Percentiles rank a stretch among this genome's conserved stretches.
Conservation (phyloP, 177 flowering plant genomes). For the Vitis hybrid region DNA sequence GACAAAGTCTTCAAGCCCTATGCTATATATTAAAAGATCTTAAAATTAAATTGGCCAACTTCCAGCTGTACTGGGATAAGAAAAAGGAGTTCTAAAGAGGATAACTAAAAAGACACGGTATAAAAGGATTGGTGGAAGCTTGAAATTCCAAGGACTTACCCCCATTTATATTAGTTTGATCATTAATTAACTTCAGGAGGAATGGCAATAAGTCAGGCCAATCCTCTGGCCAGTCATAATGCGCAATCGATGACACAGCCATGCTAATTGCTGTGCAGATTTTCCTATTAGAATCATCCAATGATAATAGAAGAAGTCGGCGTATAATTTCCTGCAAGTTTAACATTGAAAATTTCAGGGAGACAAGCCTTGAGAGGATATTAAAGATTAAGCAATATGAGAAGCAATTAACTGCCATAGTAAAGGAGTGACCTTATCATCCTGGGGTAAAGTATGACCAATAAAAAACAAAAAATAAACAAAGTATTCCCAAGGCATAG, state of each 20-base stretch:
- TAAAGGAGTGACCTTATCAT: background rate
- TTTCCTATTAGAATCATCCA: slow-evolving; percentile 84
- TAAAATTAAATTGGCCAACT: no score
- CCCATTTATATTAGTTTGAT: slow-evolving; percentile 71
- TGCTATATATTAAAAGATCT: no score
- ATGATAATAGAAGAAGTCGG: slow-evolving; percentile 56
- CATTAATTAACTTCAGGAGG: slow-evolving; percentile 67
- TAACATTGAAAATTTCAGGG: slow-evolving; percentile 11
- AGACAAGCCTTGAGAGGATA: background rate
- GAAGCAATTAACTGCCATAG: no score
- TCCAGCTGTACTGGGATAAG: background rate
- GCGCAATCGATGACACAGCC: slow-evolving; percentile 90
- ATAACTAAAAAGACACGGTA: background rate
- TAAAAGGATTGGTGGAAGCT: background rate
- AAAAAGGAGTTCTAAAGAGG: background rate
- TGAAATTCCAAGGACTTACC: slow-evolving; percentile 39
- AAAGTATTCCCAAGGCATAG: background rate
- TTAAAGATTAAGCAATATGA: background rate
- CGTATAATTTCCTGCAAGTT: slow-evolving; percentile 62
- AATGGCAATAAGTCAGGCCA: slow-evolving; percentile 91
- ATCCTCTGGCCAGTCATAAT: slow-evolving; percentile 89
- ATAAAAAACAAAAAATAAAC: background rate
- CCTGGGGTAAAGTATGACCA: background rate
- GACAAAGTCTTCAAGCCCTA: no score
- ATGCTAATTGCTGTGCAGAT: slow-evolving; percentile 90